Base-by-base conservation (phyloP, 176 grass and related monocot species). In the Poa annua region DNA sequence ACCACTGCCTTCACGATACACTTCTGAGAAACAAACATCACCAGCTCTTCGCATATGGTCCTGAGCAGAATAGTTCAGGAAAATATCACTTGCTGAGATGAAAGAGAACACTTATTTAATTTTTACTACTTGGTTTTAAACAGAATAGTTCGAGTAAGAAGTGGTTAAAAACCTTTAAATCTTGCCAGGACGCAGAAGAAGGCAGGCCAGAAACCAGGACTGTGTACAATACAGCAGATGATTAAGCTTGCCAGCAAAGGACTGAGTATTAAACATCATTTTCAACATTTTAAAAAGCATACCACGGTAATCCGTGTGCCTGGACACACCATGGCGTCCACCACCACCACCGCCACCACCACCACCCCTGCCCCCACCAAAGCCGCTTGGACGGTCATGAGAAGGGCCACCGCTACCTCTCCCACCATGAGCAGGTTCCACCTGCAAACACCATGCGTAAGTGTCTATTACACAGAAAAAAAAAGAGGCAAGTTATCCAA, bases 181-280 rank as follows among this genome's bases (percentile, higher is more conserved):
- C 96, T 85, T 99, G 96, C 96, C 96, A 99, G 13, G 96, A 99
- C 33, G 93, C 96, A 92, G 96, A 96, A 65, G 93, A 96, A 85
- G 96, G 96, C 66, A 99, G 72, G 52, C 96, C 96, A 29, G 81
- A 85, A 29, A 99, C 91, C 71, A 92, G 65, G 71, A 99, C 96
- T 99, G 81, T 80, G 61, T 4, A 60, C n/a, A 16, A 33, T 64
- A 44, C 48, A 35, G 39, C 9, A 81, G n/a, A 72, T 45, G n/a
- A 66, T 69, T 77, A 45, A 71, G 48, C 8, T 19, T 44, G 66
- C 52, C 29, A 3, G 16, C 33, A 88, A 57, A 80, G 41, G 70
- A 34, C 3, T n/a, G 59, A 42, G 42, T 17, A 69, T 7, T 41
- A 45, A 67, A 45, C 20, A 80, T 71, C 15, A 74, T 25, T 88